phyloP scores from a whole-genome alignment of 2,329 filamentous ascomycete species.

The Talaromyces sp. region DNA sequence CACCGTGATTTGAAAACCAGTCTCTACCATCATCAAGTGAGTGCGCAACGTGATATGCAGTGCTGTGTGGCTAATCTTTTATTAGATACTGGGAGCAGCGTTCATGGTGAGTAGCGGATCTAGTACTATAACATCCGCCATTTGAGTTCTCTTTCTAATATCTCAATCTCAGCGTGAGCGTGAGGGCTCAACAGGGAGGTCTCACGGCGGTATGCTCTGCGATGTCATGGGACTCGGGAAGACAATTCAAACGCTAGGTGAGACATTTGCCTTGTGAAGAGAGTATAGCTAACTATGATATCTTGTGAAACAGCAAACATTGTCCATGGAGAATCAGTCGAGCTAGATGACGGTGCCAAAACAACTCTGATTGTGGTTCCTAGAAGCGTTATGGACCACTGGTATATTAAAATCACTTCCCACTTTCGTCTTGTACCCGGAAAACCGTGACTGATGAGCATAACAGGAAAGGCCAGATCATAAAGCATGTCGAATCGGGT shows the following conservation, averaged over 20 bases:
- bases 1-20: constrained; percentile 28
- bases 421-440: background rate
- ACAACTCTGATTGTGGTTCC: constrained; percentile 38
- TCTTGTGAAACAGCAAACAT: constrained; percentile 27
- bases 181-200: constrained; percentile 19
- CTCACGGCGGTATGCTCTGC: constrained; percentile 34
- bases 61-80: constrained; percentile 9
- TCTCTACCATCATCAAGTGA: constrained; percentile 33
- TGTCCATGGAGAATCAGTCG: constrained; percentile 25
- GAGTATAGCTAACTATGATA: background rate
- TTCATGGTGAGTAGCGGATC: constrained; percentile 26
- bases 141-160: background rate
- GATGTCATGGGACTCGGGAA: constrained; percentile 42
- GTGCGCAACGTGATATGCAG: background rate
- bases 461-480: constrained; percentile 21
- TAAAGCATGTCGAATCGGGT: constrained; percentile 24
- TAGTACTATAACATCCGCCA: background rate
- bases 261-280: background rate
- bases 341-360: constrained; percentile 16
- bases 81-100: constrained; percentile 25
- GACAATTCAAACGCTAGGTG: constrained; percentile 33
- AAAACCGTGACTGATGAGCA: background rate
- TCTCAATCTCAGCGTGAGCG: constrained; percentile 24
- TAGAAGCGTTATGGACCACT: constrained; percentile 28
- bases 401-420: constrained; percentile 18